Percentiles rank a stretch among this genome's conserved stretches.
Evolutionary conservation across 2,329 filamentous ascomycete species (phyloP).

Genomic region (Pseudogymnoascus sp.): DNA sequence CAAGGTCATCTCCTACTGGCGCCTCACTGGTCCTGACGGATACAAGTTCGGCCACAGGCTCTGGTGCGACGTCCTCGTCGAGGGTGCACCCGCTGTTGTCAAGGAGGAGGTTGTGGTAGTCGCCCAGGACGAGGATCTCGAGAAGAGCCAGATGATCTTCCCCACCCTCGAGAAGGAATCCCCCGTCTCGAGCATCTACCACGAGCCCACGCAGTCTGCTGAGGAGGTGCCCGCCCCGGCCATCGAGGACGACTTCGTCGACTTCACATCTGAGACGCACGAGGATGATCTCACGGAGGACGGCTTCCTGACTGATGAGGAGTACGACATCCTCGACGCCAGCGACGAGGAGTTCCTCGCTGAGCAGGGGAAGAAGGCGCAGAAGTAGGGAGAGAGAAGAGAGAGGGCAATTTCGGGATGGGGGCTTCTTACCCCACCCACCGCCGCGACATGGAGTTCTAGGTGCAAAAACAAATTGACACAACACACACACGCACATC

Average conservation of each 20-base stretch:
- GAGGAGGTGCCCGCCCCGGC: slow-evolving; percentile 31
- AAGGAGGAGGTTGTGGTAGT: slow-evolving; percentile 26
- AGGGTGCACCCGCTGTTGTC: slow-evolving; percentile 26
- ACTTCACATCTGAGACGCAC: slow-evolving; percentile 46
- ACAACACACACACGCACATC: not conserved
- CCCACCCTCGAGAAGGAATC: slow-evolving; percentile 94
- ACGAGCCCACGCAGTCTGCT: slow-evolving; percentile 35
- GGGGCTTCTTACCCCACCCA: not conserved
- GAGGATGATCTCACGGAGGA: slow-evolving; percentile 52
- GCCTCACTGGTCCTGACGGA: slow-evolving; percentile 72
- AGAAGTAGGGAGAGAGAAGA: not conserved
- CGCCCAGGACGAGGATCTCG: slow-evolving; percentile 22
- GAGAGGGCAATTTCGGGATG: not conserved
- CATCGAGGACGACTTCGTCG: slow-evolving; percentile 41
- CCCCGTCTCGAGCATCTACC: slow-evolving; percentile 68
- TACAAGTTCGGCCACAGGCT: slow-evolving; percentile 83
- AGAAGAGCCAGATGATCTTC: slow-evolving; percentile 78
- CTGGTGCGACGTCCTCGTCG: slow-evolving; percentile 85
- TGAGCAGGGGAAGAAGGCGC: slow-evolving; percentile 34
- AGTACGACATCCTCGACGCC: slow-evolving; percentile 94
- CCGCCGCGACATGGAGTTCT: not conserved
- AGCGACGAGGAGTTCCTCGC: slow-evolving; percentile 76
- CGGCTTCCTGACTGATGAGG: slow-evolving; percentile 90
- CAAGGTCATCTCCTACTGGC: slow-evolving; percentile 91
- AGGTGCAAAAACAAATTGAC: slow-evolving; percentile 4